Conservation (phyloP, 768 basidiomycete species). For the Pleurotus platypus region DNA sequence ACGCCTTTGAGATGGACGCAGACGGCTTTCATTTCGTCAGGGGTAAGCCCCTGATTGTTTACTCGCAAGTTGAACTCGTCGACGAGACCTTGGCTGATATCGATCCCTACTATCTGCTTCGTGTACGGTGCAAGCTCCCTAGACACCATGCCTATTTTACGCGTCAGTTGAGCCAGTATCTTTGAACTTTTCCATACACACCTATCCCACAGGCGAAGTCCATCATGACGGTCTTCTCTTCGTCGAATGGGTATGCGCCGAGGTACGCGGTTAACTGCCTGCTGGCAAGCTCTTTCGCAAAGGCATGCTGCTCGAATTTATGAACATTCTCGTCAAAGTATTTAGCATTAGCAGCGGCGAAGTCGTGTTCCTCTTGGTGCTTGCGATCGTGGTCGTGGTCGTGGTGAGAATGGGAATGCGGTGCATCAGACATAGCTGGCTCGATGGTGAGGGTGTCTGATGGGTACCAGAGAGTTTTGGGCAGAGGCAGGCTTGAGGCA, state of each 20-base stretch:
- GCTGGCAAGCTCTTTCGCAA: constrained; percentile 20
- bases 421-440: too few species aligned
- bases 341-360: constrained; percentile 30
- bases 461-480: too few species aligned
- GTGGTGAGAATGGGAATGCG: neutral
- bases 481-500: too few species aligned
- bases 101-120: constrained; percentile 66
- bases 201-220: constrained; percentile 79
- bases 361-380: constrained; percentile 17
- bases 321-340: constrained; percentile 27
- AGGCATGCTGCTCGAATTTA: constrained; percentile 15
- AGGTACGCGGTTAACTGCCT: constrained; percentile 34
- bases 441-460: too few species aligned
- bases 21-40: constrained; percentile 66
- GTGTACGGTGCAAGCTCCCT: constrained; percentile 56
- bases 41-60: constrained; percentile 54
- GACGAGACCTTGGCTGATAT: constrained; percentile 71
- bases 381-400: constrained; percentile 6
- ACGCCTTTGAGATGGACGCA: constrained; percentile 45
- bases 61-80: constrained; percentile 61
- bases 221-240: constrained; percentile 53
- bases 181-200: constrained; percentile 13
- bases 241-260: constrained; percentile 45
- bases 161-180: neutral
- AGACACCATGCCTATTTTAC: constrained; percentile 57